Base-by-base conservation (phyloP, 257 asterid species). In the Rhazya stricta region DNA sequence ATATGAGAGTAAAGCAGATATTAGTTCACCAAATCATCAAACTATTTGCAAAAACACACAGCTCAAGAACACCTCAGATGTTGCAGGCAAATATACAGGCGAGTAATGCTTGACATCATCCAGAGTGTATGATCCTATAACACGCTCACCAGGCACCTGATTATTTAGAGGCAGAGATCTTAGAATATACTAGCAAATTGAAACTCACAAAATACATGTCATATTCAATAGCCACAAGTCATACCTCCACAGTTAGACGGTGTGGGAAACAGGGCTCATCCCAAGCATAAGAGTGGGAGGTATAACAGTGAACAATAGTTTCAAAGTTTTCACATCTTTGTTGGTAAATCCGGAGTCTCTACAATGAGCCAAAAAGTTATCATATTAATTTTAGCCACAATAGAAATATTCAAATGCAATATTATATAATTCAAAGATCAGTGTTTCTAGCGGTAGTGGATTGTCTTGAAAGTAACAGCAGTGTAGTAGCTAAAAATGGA, bases 181-280 rank as follows among this genome's bases (percentile, higher is more conserved):
- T 37, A 65, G 39, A 21, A 41, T 18, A 60, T n/a, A 60, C 9
- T 9, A 66, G 51, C 65, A 45, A 80, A 70, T 76, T 56, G 66
- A 75, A 61, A 75, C 67, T 60, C 54, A 58, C 67, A 79, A 68
- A 53, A 72, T 42, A 77, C 68, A 70, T 13, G 36, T 51, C 32
- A 67, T 3, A 45, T 25, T 30, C 30, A 67, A 21, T 19, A 54
- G 23, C 15, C 53, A 54, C 45, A 60, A 70, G 54, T 25, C 80
- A 80, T 90, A 94, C 99, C 99, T 94, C 99, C 75, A 94, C 78
- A 69, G 82, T 79, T 61, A 94, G 92, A 77, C 96, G 96, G 82
- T 87, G 99, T 11, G 96, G 96, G 80, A 85, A 88, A 81, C 93
- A 92, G 42, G 99, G 99, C 82, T 94, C 99, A 81, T 94, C 99